Base-by-base conservation (phyloP, 331 rosid genomes). In the Telfairia occidentalis region DNA sequence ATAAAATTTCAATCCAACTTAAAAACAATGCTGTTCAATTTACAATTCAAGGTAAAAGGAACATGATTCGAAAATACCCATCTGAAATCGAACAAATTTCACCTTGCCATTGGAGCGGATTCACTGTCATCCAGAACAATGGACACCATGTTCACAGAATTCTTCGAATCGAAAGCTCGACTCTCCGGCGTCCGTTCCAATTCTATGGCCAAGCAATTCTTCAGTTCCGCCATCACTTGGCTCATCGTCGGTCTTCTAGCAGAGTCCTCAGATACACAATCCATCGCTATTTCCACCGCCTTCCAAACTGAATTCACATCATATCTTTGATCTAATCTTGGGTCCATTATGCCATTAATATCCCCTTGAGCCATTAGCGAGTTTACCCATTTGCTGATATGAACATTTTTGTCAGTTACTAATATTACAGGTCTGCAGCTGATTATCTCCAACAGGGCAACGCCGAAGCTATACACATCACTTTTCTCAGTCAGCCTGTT, bases 241-340 rank as follows among this genome's bases (percentile, higher is more conserved):
- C 26, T 77, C 94, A 86, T 89, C 34, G 74, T 73, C 77, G 94
- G 90, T 80, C 94, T 86, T 19, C 42, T 73, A 9, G 34, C 72
- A 32, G 88, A 74, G 63, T 55, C 29, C 28, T 46, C 43, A 28
- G 52, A 73, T 52, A 74, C 78, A 57, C 78, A 74, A 58, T 16
- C 7, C 24, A 74, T 0, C 5, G 69, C 69, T 34, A 74, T 16
- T 43, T 74, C 78, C 69, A 74, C 78, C 2, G 70, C 70, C 18
- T 74, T 74, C 78, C 78, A 74, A 38, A 38, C 78, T 5, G 78
- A 54, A 55, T 55, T 57, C 18, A 13, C 78, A 15, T 74, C 28
- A 42, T 34, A 74, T 24, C 26, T 74, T 5, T 55, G 19, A 15
- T 29, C n/a, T 19, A 74, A 23, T 38, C 69, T 55, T 55, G 0